phyloP scores from a whole-genome alignment of 2,329 filamentous ascomycete species.

The Thielaviopsis musarum region DNA sequence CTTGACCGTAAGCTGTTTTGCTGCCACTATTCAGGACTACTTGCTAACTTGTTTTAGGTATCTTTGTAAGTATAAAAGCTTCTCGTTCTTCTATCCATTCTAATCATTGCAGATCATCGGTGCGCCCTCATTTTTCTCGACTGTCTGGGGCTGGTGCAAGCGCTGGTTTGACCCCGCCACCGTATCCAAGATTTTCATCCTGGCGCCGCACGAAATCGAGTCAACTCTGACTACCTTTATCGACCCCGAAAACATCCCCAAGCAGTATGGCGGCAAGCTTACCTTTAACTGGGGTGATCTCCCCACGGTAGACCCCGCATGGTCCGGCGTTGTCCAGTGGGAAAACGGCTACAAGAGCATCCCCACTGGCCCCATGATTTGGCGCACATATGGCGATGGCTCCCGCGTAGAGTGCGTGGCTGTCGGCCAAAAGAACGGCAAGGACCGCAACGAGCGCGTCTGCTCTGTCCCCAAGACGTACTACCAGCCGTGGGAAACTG shows the following conservation, averaged over 20 bases:
- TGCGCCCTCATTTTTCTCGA: constrained; percentile 79
- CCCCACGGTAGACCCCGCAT: constrained; percentile 51
- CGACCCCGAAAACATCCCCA: constrained; percentile 67
- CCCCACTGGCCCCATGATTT: constrained; percentile 39
- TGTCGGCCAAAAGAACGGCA: constrained; percentile 30
- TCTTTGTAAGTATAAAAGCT: constrained; percentile 8
- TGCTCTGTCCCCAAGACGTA: constrained; percentile 33
- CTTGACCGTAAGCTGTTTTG: constrained; percentile 54
- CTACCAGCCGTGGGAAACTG: constrained; percentile 15
- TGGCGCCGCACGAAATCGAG: constrained; percentile 55
- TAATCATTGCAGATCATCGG: constrained; percentile 46
- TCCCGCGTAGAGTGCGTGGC: constrained; percentile 34
- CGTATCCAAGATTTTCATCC: constrained; percentile 89
- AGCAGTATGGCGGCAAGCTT: constrained; percentile 73
- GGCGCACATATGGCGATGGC: constrained; percentile 32
- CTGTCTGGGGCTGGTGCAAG: constrained; percentile 90
- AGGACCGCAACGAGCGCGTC: constrained; percentile 29
- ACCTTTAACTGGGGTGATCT: constrained; percentile 67
- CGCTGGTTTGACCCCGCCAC: constrained; percentile 91
- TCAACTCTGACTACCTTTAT: constrained; percentile 68
- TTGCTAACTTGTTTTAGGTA: constrained; percentile 9
- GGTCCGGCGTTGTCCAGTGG: constrained; percentile 33
- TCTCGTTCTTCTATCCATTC: background rate
- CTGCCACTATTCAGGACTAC: background rate
- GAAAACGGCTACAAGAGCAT: constrained; percentile 35